Conservation (phyloP, 306 rosid genomes). For the Lathyrus tuberosus region DNA sequence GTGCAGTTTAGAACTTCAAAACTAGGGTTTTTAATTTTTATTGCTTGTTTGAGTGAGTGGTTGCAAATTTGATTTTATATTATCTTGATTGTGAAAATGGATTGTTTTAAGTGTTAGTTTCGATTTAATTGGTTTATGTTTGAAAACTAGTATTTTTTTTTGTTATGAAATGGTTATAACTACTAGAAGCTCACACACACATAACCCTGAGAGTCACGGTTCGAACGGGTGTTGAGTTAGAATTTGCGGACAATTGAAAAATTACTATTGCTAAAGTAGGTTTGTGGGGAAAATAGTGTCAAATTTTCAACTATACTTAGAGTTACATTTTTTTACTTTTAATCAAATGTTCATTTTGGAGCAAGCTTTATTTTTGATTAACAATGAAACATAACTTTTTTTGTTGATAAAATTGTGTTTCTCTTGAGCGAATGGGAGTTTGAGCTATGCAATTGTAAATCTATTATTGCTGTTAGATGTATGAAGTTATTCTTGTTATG, state of each 20-base stretch:
- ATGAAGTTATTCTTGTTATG: conserved; percentile 18
- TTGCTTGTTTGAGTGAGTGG: neutral
- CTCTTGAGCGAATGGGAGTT: neutral
- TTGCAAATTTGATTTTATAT: neutral
- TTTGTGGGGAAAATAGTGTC: no score
- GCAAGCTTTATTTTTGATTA: neutral
- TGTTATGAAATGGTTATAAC: no score
- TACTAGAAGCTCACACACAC: no score
- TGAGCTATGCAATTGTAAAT: conserved; percentile 1
- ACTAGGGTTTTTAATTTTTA: neutral
- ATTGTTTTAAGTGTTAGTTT: neutral
- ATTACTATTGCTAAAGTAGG: no score
- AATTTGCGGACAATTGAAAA: no score
- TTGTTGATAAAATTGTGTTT: neutral
- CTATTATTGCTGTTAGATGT: conserved; percentile 16
- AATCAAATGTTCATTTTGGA: neutral
- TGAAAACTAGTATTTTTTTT: no score
- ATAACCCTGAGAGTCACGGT: no score
- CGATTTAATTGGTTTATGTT: neutral
- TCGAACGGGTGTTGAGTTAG: no score
- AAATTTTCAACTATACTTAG: no score
- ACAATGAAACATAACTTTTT: neutral
- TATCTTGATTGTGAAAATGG: neutral
- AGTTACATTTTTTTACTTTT: neutral
- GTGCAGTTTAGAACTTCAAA: neutral